Evolutionary conservation across 2,329 filamentous ascomycete species (phyloP).

Genomic region (Colletotrichum orbiculare): DNA sequence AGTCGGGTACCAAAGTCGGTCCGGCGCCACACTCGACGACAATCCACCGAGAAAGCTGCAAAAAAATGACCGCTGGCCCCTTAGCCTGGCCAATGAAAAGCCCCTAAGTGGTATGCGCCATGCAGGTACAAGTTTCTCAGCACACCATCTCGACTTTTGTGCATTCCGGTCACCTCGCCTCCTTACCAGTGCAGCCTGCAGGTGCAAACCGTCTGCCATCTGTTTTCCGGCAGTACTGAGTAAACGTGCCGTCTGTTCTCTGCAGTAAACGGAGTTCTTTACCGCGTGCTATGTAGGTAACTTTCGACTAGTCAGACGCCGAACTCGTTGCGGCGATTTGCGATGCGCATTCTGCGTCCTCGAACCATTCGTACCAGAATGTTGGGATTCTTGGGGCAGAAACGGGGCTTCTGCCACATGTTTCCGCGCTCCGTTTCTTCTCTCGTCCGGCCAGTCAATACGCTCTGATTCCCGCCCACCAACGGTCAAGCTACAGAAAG

Average conservation of each 20-base stretch:
- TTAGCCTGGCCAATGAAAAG: constrained; percentile 15
- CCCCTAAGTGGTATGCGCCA: constrained; percentile 7
- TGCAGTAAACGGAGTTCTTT: background rate
- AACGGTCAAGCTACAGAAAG: no score
- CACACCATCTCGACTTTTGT: constrained; percentile 29
- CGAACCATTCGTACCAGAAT: background rate
- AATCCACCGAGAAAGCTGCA: constrained; percentile 21
- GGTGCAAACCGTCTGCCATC: background rate
- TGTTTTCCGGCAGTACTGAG: background rate
- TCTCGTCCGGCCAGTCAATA: background rate
- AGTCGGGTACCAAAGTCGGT: constrained; percentile 15
- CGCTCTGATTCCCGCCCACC: no score
- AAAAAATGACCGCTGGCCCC: constrained; percentile 10
- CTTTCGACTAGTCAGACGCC: no score
- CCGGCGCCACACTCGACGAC: constrained; percentile 27
- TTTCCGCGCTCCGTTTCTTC: constrained; percentile 28
- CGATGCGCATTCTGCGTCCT: no score
- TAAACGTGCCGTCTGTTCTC: background rate
- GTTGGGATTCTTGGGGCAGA: background rate
- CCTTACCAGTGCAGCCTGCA: constrained; percentile 24
- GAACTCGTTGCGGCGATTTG: no score
- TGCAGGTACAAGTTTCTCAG: constrained; percentile 28
- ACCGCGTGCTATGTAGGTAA: no score
- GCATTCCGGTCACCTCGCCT: constrained; percentile 19
- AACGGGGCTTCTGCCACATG: constrained; percentile 19